Base-by-base conservation (phyloP, 352 stramenopile species). In the Phytophthora pistaciae region DNA sequence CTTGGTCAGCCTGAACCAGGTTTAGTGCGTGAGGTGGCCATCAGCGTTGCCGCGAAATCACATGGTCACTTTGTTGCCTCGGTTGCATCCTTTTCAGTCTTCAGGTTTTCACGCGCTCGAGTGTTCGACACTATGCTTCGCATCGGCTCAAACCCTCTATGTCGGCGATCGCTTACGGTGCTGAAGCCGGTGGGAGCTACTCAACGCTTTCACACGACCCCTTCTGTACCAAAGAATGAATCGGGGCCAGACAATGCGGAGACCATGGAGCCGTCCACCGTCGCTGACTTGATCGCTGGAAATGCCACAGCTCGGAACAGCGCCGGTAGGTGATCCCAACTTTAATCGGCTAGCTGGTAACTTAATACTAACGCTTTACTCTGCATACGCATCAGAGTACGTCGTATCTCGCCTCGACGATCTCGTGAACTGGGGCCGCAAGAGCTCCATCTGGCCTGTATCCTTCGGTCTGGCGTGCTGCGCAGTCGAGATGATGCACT, bases 391-490 rank as follows among this genome's bases (percentile, higher is more conserved):
- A 21, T 29, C 44, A 94, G 97, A 99, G 79, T 99, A 98, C 78
- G 94, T 98, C 13, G 92, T 99, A 20, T 94, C 95, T 42, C 97
- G 97, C 71, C 87, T 99, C n/a, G 97, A 99, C 74, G 96, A 99
- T 60, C 83, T 99, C n/a, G 93, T 99, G n/a, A 99, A 99, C 85
- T 99, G 97, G 97, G 96, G 94, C 20, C 93, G 97, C 48, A 83
- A 85, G 53, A 91, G 96, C 60, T 99, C 97, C 33, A 73, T 99
- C 21, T 99, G 97, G 97, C 98, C 98, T 52, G 98, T 99, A 91
- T 99, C 97, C 8, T 99, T 99, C 79, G 98, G 98, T 62, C 81
- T 99, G 8, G 98, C 98, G 20, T 99, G 98, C 78, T 99, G 97
- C 72, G 98, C 98, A 50, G 96, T 99, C 20, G 98, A 99, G 23